These are phyloP conservation scores for Alternaria longipes DNA, from an alignment of 2,329 filamentous ascomycete species.

Conservation along the genomic window DNA sequence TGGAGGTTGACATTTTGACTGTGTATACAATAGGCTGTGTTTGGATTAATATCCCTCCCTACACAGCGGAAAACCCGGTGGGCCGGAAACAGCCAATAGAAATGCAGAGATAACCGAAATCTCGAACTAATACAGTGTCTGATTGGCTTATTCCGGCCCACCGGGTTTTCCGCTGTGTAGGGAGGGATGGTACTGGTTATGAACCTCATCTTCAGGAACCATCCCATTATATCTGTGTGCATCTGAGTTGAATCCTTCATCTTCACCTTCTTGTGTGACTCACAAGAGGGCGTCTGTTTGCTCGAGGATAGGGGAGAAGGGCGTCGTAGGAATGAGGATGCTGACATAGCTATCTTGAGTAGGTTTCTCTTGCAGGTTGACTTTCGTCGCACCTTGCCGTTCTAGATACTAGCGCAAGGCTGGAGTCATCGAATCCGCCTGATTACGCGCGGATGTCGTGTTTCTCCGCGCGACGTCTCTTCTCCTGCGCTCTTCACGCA, in stretches of 20 bases:
- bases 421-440: neutral
- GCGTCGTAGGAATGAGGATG: neutral
- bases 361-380: neutral
- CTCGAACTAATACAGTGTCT: no score
- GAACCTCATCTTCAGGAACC: neutral
- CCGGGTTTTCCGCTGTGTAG: no score
- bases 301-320: neutral
- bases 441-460: neutral
- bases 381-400: neutral
- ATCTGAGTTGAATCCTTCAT: neutral
- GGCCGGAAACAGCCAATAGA: no score
- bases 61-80: no score
- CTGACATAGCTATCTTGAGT: neutral
- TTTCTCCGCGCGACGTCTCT: neutral
- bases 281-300: neutral
- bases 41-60: no score
- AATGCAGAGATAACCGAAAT: no score
- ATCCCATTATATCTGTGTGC: neutral
- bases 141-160: no score
- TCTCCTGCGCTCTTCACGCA: neutral
- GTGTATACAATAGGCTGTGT: neutral
- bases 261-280: neutral
- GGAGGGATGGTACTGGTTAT: no score
- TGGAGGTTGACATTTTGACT: constrained; percentile 4
- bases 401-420: neutral